phyloP scores from a whole-genome alignment of 768 basidiomycete species.

The Solioccasus polychromus region DNA sequence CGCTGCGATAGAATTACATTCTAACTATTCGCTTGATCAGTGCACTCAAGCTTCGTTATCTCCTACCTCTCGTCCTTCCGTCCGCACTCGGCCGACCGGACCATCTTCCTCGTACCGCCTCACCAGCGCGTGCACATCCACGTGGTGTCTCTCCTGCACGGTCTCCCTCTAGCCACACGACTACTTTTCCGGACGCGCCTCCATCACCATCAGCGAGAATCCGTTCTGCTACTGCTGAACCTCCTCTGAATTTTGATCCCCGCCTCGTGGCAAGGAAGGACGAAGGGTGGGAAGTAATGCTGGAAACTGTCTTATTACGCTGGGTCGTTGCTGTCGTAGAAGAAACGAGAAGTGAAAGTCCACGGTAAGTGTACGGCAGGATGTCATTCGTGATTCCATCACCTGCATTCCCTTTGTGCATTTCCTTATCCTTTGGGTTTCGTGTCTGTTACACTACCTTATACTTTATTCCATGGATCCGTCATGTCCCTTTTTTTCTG shows the following conservation, averaged over 20 bases:
- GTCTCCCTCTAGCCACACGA: constrained; percentile 11
- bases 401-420: constrained; percentile 4
- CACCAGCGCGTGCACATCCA: constrained; percentile 15
- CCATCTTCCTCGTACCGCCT: constrained; percentile 23
- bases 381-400: background rate
- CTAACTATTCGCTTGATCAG: constrained; percentile 34
- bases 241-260: constrained; percentile 66
- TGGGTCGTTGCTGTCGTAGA: constrained; percentile 72
- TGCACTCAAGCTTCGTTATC: constrained; percentile 80
- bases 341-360: constrained; percentile 51
- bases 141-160: constrained; percentile 26
- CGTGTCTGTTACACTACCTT: constrained; percentile 8
- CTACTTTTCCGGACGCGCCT: constrained; percentile 11
- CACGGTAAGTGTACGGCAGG: constrained; percentile 13
- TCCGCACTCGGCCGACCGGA: constrained; percentile 34
- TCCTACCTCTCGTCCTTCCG: constrained; percentile 64
- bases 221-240: constrained; percentile 42
- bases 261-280: constrained; percentile 69
- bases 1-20: background rate
- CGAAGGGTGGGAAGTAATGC: constrained; percentile 79
- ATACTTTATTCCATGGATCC: constrained; percentile 11
- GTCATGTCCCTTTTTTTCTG: background rate
- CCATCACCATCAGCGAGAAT: constrained; percentile 31
- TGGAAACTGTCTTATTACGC: constrained; percentile 55
- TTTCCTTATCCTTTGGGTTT: constrained; percentile 6